Percentiles rank a stretch among this genome's conserved stretches.
These are phyloP conservation scores for Eutrema heterophyllum DNA, from an alignment of 345 rosid genomes.

Conservation along the genomic window DNA sequence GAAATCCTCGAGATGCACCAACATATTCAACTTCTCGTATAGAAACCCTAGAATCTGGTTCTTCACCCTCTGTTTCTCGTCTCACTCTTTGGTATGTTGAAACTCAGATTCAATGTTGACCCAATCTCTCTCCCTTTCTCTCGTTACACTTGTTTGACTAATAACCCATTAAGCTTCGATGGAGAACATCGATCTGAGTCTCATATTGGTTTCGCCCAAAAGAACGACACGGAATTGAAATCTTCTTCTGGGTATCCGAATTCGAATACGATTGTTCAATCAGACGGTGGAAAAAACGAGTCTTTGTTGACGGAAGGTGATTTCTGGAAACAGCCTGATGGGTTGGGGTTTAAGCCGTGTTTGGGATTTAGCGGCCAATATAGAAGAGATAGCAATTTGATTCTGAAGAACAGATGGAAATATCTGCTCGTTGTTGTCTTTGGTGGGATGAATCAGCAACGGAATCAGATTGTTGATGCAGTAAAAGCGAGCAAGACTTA, in stretches of 20 bases:
- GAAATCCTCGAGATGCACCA: slow-evolving; percentile 36
- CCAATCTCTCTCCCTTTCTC: slow-evolving; percentile 45
- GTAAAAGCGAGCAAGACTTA: too few species aligned
- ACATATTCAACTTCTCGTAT: slow-evolving; percentile 30
- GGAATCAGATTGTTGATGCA: slow-evolving; percentile 99
- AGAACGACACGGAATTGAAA: background rate
- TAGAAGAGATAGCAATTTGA: slow-evolving; percentile 41
- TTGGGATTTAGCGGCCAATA: slow-evolving; percentile 58
- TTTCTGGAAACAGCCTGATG: slow-evolving; percentile 96
- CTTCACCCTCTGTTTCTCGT: slow-evolving; percentile 54
- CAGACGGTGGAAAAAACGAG: slow-evolving; percentile 14
- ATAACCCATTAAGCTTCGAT: slow-evolving; percentile 9
- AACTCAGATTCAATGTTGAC: slow-evolving; percentile 48
- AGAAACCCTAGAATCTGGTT: slow-evolving; percentile 60
- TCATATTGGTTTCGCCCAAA: slow-evolving; percentile 18
- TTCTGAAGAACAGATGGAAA: slow-evolving; percentile 56
- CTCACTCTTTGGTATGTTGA: slow-evolving; percentile 66
- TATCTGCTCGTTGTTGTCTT: slow-evolving; percentile 88
- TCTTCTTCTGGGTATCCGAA: slow-evolving; percentile 5
- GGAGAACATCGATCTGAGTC: slow-evolving; percentile 15
- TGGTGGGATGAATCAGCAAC: slow-evolving; percentile 96
- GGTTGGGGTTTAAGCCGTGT: slow-evolving; percentile 84
- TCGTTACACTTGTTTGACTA: slow-evolving; percentile 48
- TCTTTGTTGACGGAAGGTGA: slow-evolving; percentile 35
- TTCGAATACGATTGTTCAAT: background rate